Base-by-base conservation (phyloP, 768 basidiomycete species). In the Suillus lakei region DNA sequence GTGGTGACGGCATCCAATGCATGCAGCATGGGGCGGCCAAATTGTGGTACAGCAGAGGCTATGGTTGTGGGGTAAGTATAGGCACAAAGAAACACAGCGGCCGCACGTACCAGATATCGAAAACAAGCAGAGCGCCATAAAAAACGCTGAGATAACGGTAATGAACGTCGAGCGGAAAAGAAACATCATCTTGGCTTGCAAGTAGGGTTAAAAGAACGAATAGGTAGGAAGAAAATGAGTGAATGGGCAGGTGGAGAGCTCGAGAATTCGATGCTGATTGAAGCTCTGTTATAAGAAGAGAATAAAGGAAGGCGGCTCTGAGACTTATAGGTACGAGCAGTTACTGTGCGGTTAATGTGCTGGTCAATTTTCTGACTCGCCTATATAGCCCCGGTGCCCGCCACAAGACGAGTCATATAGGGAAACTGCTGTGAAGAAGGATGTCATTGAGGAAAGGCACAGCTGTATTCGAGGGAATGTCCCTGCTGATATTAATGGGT, bases 161-260 rank as follows among this genome's bases (percentile, higher is more conserved):
- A 76, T 41, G 51, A 68, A 69, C 28, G 66, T 59, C 16, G 73
- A 64, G 6, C 71, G 75, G 53, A 71, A 74, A 55, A 71, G 62
- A 36, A 66, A 26, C 71, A 74, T 68, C 66, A 70, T 72, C 43
- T 71, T 62, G 28, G 53, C 53, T 54, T 32, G 53, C 53, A 54
- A 54, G 53, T 54, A 21, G 34, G 16, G 10, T 51, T 15, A 6
- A 58, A 58, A 26, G 56, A 58, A 39, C 38, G 38, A 58, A 58
- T 58, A 4, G 12, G 16, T 32, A 18, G 30, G 51, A 30, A 7
- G 56, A 34, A 16, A 8, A 62, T 15, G 10, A 12, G 60, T 26
- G 62, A 39, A 15, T 16, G 36, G 38, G 26, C 0, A n/a, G 13
- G 26, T 26, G 7, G 26, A 28, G 54, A 36, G 34, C 46, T 5